Conservation (phyloP, 139 green algal species). For the Closterium sp. region DNA sequence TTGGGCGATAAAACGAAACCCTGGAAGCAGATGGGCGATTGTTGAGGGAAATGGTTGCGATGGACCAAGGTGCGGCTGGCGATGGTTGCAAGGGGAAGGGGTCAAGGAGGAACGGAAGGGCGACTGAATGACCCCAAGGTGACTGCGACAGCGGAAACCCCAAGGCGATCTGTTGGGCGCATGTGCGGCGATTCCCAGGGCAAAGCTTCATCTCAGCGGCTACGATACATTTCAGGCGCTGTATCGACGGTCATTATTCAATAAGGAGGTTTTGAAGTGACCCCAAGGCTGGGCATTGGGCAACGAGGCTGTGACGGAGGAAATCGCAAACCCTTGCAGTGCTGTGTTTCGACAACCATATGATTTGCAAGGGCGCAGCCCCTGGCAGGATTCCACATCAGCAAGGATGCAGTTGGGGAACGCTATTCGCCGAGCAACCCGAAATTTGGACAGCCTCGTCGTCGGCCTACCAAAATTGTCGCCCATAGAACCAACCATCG, state of each 20-base stretch:
- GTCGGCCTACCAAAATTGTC: not conserved
- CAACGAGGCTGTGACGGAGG: not conserved
- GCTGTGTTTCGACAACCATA: too few relatives aligned
- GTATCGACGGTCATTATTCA: not conserved
- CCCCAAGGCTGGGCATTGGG: not conserved
- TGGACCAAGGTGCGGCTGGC: not conserved
- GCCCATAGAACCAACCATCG: not conserved
- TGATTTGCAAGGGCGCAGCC: not conserved
- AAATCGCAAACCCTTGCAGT: not conserved
- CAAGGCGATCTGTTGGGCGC: not conserved
- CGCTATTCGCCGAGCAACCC: not conserved
- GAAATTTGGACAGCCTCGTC: not conserved
- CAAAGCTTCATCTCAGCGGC: not conserved
- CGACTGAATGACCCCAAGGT: not conserved
- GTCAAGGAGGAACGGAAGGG: not conserved
- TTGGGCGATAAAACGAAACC: not conserved
- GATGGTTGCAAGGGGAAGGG: not conserved
- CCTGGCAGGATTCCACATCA: not conserved
- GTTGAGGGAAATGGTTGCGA: not conserved
- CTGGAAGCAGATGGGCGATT: not conserved
- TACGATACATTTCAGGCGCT: not conserved
- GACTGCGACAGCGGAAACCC: not conserved
- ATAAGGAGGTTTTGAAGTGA: not conserved
- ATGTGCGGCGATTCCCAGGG: not conserved
- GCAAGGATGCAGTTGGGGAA: not conserved